Percentiles rank a stretch among this genome's conserved stretches.
These are phyloP conservation scores for Rosa chinensis DNA, from an alignment of 306 rosid species.

Conservation along the genomic window DNA sequence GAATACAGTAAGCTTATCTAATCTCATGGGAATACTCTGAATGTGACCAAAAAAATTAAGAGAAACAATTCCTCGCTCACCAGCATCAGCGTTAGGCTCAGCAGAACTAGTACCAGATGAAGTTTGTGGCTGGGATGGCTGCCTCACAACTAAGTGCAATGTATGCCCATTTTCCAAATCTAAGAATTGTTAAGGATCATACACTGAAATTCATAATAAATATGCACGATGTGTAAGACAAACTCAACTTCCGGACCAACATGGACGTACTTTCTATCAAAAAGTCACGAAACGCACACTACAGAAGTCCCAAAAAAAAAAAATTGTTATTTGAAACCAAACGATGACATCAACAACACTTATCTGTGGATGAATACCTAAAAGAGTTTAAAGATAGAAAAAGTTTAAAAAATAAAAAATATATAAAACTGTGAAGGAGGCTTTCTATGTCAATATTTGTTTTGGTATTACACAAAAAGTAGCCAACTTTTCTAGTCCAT, in stretches of 20 bases:
- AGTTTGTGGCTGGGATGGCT: slow-evolving; percentile 64
- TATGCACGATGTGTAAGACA: neutral
- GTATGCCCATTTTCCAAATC: slow-evolving; percentile 96
- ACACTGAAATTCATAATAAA: slow-evolving; percentile 18
- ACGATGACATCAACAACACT: neutral
- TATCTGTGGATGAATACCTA: neutral
- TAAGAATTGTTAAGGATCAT: slow-evolving; percentile 50
- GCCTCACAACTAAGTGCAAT: slow-evolving; percentile 93
- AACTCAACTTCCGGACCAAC: neutral
- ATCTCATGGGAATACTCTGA: slow-evolving; percentile 2
- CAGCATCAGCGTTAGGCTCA: slow-evolving; percentile 48
- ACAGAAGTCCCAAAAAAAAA: neutral
- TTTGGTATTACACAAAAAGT: neutral
- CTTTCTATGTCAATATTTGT: neutral
- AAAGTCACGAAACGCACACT: neutral
- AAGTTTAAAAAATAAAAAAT: neutral
- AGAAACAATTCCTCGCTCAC: slow-evolving; percentile 42
- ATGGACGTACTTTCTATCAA: neutral
- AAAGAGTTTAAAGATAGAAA: neutral
- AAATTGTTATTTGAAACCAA: neutral
- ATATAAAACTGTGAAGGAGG: neutral
- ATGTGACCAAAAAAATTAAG: neutral
- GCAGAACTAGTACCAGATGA: slow-evolving; percentile 48
- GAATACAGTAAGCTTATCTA: slow-evolving; percentile 16
- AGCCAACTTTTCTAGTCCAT: neutral